Base-by-base conservation (phyloP, 176 grass and related monocot genomes). In the Urochloa ruziziensis region DNA sequence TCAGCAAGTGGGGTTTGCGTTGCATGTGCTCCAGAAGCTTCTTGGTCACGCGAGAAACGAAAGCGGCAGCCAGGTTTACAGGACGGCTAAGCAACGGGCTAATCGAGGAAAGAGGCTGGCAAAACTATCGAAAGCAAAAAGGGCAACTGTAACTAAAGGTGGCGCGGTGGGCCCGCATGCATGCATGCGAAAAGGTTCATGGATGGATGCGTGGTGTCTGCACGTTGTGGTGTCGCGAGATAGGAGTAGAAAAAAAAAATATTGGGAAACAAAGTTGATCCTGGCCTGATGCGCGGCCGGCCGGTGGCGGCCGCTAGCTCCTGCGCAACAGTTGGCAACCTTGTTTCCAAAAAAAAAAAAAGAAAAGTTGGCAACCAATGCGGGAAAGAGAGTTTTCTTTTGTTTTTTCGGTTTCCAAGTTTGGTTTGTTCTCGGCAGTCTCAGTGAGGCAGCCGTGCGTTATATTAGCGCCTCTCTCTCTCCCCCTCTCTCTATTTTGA, bases 1-100 rank as follows among this genome's bases (percentile, higher is more conserved):
- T 35, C 17, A 30, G 17, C 60, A 63, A 35, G 61, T 65, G 28
- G 77, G 42, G 16, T 12, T 40, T 44, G 44, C 27, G 4, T 14
- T 46, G 28, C 24, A 5, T 69, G 74, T 61, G 74, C 33, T 64
- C 66, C 57, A 76, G 74, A 83, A 86, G 79, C 48, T 83, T 83
- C 67, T 53, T 3, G 47, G 51, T 83, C 59, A 67, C 73, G 5
- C 6, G 25, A 72, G n/a, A 72, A 7, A 73, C 35, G 40, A 79
- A 86, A 77, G 71, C 44, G 16, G 51, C 62, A n/a, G n/a, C n/a
- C n/a, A n/a, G n/a, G n/a, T n/a, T n/a, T n/a, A 32, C 66, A 13
- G 24, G 42, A 29, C 14, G 25, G 88, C 71, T 86, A 82, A 90
- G 83, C 28, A 64, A 78, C 54, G 58, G 46, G 36, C 34, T 10